These are phyloP conservation scores for Jamesozyma spencerorum DNA, from an alignment of 805 yeast species.

Conservation along the genomic window DNA sequence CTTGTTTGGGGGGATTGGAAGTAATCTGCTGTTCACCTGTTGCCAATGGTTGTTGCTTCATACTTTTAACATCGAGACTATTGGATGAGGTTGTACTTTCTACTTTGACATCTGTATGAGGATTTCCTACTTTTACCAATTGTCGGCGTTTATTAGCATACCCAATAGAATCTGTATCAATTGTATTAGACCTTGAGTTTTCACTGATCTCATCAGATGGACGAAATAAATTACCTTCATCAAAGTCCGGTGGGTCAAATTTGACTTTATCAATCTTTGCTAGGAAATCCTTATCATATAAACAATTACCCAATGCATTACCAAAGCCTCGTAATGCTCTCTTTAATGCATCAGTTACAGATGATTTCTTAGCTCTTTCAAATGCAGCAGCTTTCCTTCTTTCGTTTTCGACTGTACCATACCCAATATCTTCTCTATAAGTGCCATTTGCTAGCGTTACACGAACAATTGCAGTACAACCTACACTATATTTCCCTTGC, in stretches of 20 bases:
- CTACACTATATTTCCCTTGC: conserved; percentile 50
- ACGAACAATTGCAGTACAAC: conserved; percentile 63
- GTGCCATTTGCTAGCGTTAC: conserved; percentile 70
- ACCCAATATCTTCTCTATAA: conserved; percentile 74
- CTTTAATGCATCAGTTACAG: conserved; percentile 74
- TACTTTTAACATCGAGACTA: no score
- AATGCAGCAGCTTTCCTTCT: conserved; percentile 65
- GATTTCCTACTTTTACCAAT: conserved; percentile 10
- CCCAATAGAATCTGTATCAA: conserved; percentile 8
- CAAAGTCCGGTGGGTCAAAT: conserved; percentile 38
- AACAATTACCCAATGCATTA: conserved; percentile 73
- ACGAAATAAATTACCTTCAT: conserved; percentile 35
- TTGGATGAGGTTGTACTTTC: not conserved
- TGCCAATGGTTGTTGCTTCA: no score
- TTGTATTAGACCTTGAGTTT: conserved; percentile 22
- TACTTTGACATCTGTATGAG: not conserved
- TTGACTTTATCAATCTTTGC: conserved; percentile 36
- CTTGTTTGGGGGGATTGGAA: not conserved
- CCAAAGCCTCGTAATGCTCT: conserved; percentile 75
- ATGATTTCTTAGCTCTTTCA: conserved; percentile 77
- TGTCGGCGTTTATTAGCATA: conserved; percentile 19
- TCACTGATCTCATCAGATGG: conserved; percentile 29
- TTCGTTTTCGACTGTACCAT: conserved; percentile 74
- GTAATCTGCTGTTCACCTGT: no score
- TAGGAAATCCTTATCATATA: conserved; percentile 65